A percentile compares a stretch with the other conserved stretches of the same genome.
phyloP scores from a whole-genome alignment of 2,329 filamentous ascomycete genomes.

The Neurospora sp. region DNA sequence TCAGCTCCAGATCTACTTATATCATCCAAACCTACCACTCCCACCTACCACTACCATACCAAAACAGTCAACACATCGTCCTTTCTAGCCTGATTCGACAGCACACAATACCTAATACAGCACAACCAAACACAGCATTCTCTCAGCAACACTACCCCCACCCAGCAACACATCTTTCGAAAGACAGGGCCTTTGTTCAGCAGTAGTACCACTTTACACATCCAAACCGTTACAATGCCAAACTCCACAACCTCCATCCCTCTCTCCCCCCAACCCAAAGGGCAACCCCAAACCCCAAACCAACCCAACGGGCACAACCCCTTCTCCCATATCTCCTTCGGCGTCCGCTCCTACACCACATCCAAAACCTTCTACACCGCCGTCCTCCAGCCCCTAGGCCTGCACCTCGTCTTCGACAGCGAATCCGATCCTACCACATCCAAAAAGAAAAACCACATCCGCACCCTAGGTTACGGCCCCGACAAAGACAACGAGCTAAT shows the following conservation, averaged over 20 bases:
- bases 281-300: neutral
- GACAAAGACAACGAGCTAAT: constrained; percentile 19
- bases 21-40: neutral
- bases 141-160: neutral
- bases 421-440: constrained; percentile 1
- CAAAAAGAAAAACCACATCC: constrained; percentile 5
- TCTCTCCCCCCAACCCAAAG: neutral
- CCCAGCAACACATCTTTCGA: neutral
- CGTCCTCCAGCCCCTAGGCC: constrained; percentile 19
- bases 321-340: constrained; percentile 17
- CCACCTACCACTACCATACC: neutral
- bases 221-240: neutral
- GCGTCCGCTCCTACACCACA: constrained; percentile 12
- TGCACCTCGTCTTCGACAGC: constrained; percentile 23
- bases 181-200: neutral
- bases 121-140: neutral
- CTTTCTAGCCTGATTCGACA: neutral
- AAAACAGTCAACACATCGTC: neutral
- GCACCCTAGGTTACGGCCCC: constrained; percentile 22
- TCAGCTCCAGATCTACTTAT: neutral
- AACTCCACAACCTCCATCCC: neutral
- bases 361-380: constrained; percentile 24
- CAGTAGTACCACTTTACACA: neutral
- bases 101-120: neutral
- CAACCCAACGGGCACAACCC: constrained; percentile 2